Conservation (phyloP, 1,139 yeast genomes). For the Candida anutae region DNA sequence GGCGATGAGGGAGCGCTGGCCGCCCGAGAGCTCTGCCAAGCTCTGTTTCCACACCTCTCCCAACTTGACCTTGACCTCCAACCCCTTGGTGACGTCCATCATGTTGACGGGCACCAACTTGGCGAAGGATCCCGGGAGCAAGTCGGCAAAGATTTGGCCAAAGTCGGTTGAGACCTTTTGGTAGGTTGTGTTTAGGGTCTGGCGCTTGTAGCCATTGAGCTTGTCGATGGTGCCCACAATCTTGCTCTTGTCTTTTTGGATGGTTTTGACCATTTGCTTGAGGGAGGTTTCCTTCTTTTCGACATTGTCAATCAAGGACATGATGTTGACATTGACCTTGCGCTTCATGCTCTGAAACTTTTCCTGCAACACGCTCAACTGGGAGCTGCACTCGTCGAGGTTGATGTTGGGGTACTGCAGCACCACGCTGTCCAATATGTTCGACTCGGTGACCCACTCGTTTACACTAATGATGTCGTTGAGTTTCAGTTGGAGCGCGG, state of each 20-base stretch:
- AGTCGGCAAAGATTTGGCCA: constrained; percentile 85
- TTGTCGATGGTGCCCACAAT: constrained; percentile 85
- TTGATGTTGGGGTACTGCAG: constrained; percentile 58
- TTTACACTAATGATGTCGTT: constrained; percentile 46
- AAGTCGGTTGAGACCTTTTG: constrained; percentile 80
- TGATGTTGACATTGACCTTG: constrained; percentile 80
- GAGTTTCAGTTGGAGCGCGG: constrained; percentile 35
- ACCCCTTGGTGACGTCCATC: constrained; percentile 80
- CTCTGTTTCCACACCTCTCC: constrained; percentile 97
- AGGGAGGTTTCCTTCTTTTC: constrained; percentile 81
- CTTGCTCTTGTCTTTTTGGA: constrained; percentile 84
- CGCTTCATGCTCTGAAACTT: constrained; percentile 70
- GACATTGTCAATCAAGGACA: constrained; percentile 90
- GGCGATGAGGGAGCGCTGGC: constrained; percentile 92
- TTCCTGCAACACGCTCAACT: constrained; percentile 50
- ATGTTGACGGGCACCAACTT: constrained; percentile 78
- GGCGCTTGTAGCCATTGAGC: constrained; percentile 78
- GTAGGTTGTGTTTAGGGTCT: constrained; percentile 79
- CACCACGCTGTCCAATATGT: constrained; percentile 45
- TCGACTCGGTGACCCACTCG: constrained; percentile 68
- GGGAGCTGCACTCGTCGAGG: constrained; percentile 52
- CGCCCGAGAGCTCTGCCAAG: constrained; percentile 92
- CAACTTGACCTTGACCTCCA: constrained; percentile 83
- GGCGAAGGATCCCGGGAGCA: constrained; percentile 86
- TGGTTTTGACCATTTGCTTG: constrained; percentile 75